A percentile compares a stretch with the other conserved stretches of the same genome.
phyloP scores from a whole-genome alignment of 441 rosid genomes.

The Croton laevigatus region DNA sequence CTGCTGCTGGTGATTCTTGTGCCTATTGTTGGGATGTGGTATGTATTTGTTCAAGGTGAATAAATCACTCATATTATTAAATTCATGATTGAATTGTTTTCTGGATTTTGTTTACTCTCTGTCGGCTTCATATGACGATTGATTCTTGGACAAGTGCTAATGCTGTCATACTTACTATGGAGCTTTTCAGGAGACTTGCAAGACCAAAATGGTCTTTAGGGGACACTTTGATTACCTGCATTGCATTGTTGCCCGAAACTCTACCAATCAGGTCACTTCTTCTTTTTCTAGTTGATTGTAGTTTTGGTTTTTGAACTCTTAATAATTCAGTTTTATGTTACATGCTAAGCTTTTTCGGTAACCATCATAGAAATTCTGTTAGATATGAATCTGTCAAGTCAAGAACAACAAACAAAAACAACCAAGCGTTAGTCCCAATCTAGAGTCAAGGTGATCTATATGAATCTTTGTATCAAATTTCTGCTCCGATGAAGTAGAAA shows the following conservation, averaged over 20 bases:
- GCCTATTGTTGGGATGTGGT: slow-evolving; percentile 99
- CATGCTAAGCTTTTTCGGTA: not conserved
- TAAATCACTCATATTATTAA: slow-evolving; percentile 12
- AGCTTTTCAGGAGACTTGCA: slow-evolving; percentile 71
- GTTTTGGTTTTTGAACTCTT: not conserved
- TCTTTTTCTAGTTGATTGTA: not conserved
- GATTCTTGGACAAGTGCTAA: slow-evolving; percentile 19
- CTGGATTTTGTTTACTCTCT: slow-evolving; percentile 1
- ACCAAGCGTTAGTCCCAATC: too few relatives aligned
- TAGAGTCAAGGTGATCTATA: too few relatives aligned
- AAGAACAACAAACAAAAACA: not conserved
- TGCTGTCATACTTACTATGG: slow-evolving; percentile 5
- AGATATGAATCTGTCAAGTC: not conserved
- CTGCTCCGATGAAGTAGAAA: too few relatives aligned
- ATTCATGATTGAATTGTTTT: slow-evolving; percentile 14
- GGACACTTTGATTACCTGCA: slow-evolving; percentile 92
- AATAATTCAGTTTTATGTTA: not conserved
- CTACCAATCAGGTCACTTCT: slow-evolving; percentile 66
- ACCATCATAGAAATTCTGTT: not conserved
- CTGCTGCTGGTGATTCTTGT: slow-evolving; percentile 89
- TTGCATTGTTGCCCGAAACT: slow-evolving; percentile 62
- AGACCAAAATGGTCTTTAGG: slow-evolving; percentile 70
- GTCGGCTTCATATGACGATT: slow-evolving; percentile 3
- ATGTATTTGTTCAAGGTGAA: slow-evolving; percentile 41
- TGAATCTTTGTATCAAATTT: too few relatives aligned